Evolutionary conservation across 75 land plant species (phyloP).

Genomic region (Pinus tabuliformis): DNA sequence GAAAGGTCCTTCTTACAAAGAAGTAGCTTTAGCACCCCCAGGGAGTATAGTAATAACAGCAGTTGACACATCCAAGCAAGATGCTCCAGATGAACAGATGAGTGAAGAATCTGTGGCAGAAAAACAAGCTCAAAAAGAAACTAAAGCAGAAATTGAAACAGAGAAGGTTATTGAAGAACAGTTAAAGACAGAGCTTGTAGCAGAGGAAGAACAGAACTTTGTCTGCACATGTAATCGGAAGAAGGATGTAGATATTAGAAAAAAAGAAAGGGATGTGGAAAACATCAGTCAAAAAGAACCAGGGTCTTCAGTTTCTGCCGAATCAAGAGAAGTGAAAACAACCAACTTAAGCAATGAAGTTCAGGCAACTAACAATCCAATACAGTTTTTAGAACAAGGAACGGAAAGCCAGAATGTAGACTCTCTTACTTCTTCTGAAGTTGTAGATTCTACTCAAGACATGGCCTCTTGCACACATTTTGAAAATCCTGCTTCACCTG

Average conservation of each 20-base stretch:
- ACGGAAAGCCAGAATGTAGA: neutral
- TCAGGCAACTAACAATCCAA: neutral
- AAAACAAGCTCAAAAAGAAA: slow-evolving; percentile 3
- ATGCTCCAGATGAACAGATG: neutral
- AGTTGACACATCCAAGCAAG: slow-evolving; percentile 31
- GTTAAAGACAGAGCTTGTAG: slow-evolving; percentile 3
- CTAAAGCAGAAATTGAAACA: neutral
- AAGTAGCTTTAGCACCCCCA: slow-evolving; percentile 89
- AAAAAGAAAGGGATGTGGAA: slow-evolving; percentile 3
- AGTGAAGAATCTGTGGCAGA: neutral
- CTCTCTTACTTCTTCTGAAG: neutral
- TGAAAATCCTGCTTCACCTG: slow-evolving; percentile 2
- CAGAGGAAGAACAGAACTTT: slow-evolving; percentile 5
- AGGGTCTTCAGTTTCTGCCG: neutral
- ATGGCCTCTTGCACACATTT: neutral
- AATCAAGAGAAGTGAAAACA: slow-evolving; percentile 2
- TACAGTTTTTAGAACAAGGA: slow-evolving; percentile 1
- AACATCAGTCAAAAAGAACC: slow-evolving; percentile 1
- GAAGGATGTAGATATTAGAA: neutral
- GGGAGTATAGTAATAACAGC: slow-evolving; percentile 53
- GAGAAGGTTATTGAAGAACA: slow-evolving; percentile 15
- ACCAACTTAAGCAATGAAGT: neutral
- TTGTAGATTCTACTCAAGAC: slow-evolving; percentile 1
- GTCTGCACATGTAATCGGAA: neutral
- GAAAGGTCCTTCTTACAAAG: slow-evolving; percentile 84